phyloP scores from a whole-genome alignment of 257 asterid species.

The Solanum piurae region DNA sequence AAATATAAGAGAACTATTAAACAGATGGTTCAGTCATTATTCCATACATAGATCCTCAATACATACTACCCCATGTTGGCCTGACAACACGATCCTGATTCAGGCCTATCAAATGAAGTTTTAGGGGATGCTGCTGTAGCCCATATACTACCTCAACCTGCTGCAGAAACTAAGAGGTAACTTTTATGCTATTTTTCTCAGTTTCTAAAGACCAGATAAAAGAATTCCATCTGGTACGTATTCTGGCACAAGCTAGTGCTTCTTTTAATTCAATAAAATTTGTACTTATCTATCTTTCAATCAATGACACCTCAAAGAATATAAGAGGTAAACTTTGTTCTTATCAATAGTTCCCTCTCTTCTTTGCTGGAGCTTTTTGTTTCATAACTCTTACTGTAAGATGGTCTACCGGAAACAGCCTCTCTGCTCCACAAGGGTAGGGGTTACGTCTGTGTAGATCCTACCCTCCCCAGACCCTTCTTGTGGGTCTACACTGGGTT shows the following conservation, averaged over 20 bases:
- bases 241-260: not conserved
- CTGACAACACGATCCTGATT: constrained; percentile 1
- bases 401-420: not conserved
- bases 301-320: not conserved
- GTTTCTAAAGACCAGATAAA: not conserved
- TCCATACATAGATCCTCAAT: not conserved
- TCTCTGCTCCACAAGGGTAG: not conserved
- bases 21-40: not conserved
- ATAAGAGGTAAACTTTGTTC: not conserved
- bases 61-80: not conserved
- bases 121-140: constrained; percentile 37
- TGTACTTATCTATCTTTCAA: not conserved
- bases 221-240: not conserved
- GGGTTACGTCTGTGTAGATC: not conserved
- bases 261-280: not conserved
- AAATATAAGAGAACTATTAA: not conserved
- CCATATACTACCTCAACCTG: constrained; percentile 65
- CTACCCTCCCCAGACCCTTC: not conserved
- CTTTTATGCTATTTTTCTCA: not conserved
- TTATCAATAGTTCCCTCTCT: not conserved
- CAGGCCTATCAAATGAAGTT: constrained; percentile 47
- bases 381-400: not conserved
- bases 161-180: constrained; percentile 78
- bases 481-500: not conserved
- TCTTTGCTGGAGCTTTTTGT: not conserved